Evolutionary conservation across 768 basidiomycete species (phyloP).

Genomic region (Hygrocybe punicea): DNA sequence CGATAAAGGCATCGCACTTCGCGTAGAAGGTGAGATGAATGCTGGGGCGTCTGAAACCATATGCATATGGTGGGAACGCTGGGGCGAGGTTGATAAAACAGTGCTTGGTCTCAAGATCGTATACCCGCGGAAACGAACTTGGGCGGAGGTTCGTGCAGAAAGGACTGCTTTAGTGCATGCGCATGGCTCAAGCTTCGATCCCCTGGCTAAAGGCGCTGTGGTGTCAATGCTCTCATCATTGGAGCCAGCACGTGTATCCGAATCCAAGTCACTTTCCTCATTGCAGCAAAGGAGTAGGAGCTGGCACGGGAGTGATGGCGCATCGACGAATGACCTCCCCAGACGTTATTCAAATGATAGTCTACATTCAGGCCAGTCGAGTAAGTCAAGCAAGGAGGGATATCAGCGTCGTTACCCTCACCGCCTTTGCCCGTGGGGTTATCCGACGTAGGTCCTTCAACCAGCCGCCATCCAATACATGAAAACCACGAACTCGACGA

Average conservation of each 20-base stretch:
- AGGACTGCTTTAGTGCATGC: not conserved
- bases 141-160: not conserved
- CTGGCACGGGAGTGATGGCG: constrained; percentile 27
- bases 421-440: not conserved
- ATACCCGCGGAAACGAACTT: constrained; percentile 17
- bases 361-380: constrained; percentile 14
- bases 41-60: constrained; percentile 66
- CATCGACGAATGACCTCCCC: constrained; percentile 7
- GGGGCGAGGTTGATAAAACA: too few species aligned
- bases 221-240: constrained; percentile 24
- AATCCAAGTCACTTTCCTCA: constrained; percentile 26
- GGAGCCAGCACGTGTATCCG: constrained; percentile 29
- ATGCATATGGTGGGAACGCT: constrained; percentile 65
- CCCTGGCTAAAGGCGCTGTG: constrained; percentile 3
- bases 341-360: constrained; percentile 24
- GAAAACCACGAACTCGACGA: constrained; percentile 49
- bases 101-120: constrained; percentile 42
- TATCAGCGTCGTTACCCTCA: constrained; percentile 7
- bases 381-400: constrained; percentile 21
- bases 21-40: constrained; percentile 68
- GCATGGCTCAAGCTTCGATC: not conserved
- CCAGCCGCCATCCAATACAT: not conserved
- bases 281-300: constrained; percentile 22
- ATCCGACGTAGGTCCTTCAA: not conserved
- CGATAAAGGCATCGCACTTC: too few species aligned